Conservation (phyloP, 768 basidiomycete species). For the Mycena filopes region DNA sequence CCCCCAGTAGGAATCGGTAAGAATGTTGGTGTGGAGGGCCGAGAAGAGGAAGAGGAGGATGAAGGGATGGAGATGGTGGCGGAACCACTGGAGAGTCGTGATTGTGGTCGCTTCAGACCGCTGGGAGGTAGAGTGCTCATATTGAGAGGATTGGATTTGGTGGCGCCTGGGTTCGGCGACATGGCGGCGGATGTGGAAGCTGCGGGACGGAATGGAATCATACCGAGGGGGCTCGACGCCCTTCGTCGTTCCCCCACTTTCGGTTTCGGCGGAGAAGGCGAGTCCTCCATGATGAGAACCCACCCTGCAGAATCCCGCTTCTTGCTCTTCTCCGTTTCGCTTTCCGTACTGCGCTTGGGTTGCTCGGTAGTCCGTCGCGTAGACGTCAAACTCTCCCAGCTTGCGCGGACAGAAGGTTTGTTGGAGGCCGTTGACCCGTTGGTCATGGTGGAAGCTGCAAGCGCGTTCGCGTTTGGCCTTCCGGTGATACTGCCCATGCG, state of each 20-base stretch:
- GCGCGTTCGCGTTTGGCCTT: conserved; percentile 54
- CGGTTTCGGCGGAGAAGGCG: conserved; percentile 73
- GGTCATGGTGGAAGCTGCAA: conserved; percentile 44
- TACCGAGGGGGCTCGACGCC: conserved; percentile 69
- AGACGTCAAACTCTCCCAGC: conserved; percentile 54
- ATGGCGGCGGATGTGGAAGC: conserved; percentile 55
- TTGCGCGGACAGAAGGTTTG: conserved; percentile 41
- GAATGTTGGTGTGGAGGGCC: conserved; percentile 81
- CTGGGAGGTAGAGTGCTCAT: conserved; percentile 54
- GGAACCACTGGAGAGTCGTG: conserved; percentile 76
- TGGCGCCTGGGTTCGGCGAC: conserved; percentile 53
- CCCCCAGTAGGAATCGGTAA: conserved; percentile 73
- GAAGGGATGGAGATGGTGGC: conserved; percentile 72
- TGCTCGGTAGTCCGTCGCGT: conserved; percentile 51
- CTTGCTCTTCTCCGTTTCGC: conserved; percentile 54
- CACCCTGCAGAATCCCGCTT: conserved; percentile 80
- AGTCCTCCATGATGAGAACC: conserved; percentile 92
- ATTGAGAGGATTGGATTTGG: conserved; percentile 51
- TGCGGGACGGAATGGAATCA: conserved; percentile 62
- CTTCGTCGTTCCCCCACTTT: conserved; percentile 67
- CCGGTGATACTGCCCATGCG: conserved; percentile 83
- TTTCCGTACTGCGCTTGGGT: conserved; percentile 58
- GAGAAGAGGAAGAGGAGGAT: conserved; percentile 58
- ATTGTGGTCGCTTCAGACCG: conserved; percentile 72
- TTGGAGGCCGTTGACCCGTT: conserved; percentile 50